These are phyloP conservation scores for Scheffersomyces stipitis DNA, from an alignment of 805 yeast genomes.

Conservation along the genomic window DNA sequence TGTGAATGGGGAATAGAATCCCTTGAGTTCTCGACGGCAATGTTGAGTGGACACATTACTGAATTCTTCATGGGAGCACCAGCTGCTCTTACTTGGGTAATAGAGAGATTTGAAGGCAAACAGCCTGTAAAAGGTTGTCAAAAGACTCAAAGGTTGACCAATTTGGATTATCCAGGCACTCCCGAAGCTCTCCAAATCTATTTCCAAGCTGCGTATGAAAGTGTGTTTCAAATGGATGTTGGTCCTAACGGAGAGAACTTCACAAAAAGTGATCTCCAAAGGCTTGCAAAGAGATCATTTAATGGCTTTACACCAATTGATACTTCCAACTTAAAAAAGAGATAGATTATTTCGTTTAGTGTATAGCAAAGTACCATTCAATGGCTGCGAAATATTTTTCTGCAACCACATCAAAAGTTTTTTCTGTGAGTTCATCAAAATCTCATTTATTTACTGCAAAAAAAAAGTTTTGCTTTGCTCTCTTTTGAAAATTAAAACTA, in stretches of 20 bases:
- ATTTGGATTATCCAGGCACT: conserved; percentile 46
- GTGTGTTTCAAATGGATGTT: conserved; percentile 1
- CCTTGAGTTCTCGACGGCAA: conserved; percentile 26
- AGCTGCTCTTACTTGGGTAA: conserved; percentile 19
- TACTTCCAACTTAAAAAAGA: no score
- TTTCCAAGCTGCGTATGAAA: conserved; percentile 1
- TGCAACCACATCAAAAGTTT: no score
- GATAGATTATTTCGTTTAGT: no score
- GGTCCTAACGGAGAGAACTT: conserved; percentile 4
- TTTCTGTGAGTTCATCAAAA: no score
- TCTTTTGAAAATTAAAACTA: not conserved
- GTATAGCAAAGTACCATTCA: no score
- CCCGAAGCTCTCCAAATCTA: not conserved
- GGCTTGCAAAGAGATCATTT: no score
- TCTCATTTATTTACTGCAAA: no score
- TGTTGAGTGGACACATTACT: conserved; percentile 24
- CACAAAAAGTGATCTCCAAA: not conserved
- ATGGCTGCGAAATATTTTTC: no score
- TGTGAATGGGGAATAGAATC: conserved; percentile 28
- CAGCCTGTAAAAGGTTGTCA: conserved; percentile 16
- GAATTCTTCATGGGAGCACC: conserved; percentile 15
- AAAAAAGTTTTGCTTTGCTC: no score
- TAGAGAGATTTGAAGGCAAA: conserved; percentile 13
- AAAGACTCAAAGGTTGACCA: conserved; percentile 42
- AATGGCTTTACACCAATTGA: no score